phyloP scores from a whole-genome alignment of 495 filamentous ascomycete genomes.

The Aspergillus avenaceus region DNA sequence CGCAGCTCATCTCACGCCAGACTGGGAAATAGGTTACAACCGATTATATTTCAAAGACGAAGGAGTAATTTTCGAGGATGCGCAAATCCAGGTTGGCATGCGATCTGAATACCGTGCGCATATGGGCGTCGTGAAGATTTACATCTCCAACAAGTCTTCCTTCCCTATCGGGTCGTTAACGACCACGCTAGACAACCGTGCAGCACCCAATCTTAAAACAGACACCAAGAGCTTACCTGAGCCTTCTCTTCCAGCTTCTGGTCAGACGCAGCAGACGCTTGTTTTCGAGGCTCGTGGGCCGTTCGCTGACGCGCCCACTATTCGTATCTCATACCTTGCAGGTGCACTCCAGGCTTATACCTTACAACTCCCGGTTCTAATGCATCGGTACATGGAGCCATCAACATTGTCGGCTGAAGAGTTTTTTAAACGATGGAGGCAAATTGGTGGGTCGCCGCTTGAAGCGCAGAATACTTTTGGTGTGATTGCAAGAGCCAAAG shows the following conservation, averaged over 20 bases:
- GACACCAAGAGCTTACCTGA: conserved; percentile 87
- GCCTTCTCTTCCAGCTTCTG: conserved; percentile 65
- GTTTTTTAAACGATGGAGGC: conserved; percentile 98
- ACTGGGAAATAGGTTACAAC: conserved; percentile 92
- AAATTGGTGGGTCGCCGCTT: conserved; percentile 84
- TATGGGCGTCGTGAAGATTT: conserved; percentile 91
- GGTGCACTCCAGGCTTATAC: conserved; percentile 92
- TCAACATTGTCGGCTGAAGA: conserved; percentile 80
- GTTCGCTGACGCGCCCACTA: conserved; percentile 82
- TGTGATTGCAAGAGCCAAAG: conserved; percentile 43
- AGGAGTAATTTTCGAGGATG: conserved; percentile 91
- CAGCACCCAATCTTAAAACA: conserved; percentile 66
- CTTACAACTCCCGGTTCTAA: conserved; percentile 79
- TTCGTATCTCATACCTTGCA: conserved; percentile 89
- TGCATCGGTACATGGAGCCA: conserved; percentile 95
- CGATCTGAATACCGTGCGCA: conserved; percentile 91
- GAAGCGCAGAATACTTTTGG: conserved; percentile 87
- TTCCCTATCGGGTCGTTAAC: conserved; percentile 83
- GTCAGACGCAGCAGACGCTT: conserved; percentile 87
- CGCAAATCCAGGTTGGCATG: conserved; percentile 87
- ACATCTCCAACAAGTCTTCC: conserved; percentile 90
- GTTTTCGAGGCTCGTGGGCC: conserved; percentile 84
- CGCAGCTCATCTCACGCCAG: conserved; percentile 85
- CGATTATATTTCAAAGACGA: conserved; percentile 73
- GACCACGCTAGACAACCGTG: conserved; percentile 81